phyloP scores from a whole-genome alignment of 2,329 filamentous ascomycete species.

The Fusarium transvaalense region DNA sequence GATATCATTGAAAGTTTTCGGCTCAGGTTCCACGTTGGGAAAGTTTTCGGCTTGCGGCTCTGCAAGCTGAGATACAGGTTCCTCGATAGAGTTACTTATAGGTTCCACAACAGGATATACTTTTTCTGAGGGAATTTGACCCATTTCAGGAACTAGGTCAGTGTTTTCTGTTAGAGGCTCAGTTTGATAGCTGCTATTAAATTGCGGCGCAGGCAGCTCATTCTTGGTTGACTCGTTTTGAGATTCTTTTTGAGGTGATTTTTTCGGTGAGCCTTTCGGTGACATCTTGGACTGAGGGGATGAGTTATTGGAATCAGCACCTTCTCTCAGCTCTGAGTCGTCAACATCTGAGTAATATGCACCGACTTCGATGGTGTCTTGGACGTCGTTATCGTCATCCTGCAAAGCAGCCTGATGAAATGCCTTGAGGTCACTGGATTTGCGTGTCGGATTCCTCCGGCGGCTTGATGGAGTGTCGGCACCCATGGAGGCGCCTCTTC shows the following conservation, averaged over 20 bases:
- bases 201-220: conserved; percentile 25
- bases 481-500: conserved; percentile 55
- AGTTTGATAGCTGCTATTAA: conserved; percentile 1
- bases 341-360: conserved; percentile 55
- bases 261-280: conserved; percentile 33
- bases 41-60: conserved; percentile 35
- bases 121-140: conserved; percentile 17
- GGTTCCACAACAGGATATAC: conserved; percentile 29
- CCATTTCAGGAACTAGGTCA: conserved; percentile 13
- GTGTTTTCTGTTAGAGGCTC: conserved; percentile 11
- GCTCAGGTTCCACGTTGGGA: conserved; percentile 40
- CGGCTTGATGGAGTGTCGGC: conserved; percentile 54
- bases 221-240: conserved; percentile 33
- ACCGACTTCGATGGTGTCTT: conserved; percentile 70
- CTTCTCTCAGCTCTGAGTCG: conserved; percentile 48
- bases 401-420: conserved; percentile 50
- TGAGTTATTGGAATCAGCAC: conserved; percentile 48
- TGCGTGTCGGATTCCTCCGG: conserved; percentile 58
- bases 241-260: conserved; percentile 15
- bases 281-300: conserved; percentile 47
- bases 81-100: conserved; percentile 32
- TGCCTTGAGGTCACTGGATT: conserved; percentile 52
- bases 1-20: conserved; percentile 15
- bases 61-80: conserved; percentile 32
- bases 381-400: conserved; percentile 62